These are phyloP conservation scores for Teratosphaeria nubilosa DNA, from an alignment of 2,329 filamentous ascomycete genomes.

Conservation along the genomic window DNA sequence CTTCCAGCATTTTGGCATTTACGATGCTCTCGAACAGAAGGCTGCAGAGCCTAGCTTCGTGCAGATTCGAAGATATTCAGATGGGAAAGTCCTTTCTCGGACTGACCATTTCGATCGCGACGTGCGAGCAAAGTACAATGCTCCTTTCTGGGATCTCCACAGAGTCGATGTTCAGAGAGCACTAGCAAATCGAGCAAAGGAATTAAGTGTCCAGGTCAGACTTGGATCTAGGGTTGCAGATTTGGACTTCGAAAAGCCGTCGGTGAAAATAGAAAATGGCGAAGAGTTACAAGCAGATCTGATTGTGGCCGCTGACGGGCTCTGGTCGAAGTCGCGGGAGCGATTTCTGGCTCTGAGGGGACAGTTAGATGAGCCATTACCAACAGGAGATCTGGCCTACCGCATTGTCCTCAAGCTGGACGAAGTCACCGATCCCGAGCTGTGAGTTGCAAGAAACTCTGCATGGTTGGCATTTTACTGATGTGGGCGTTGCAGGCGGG, in stretches of 20 bases:
- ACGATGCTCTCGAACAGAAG: slow-evolving; percentile 30
- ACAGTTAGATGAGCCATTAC: slow-evolving; percentile 37
- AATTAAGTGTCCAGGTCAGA: slow-evolving; percentile 43
- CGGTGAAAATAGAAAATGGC: slow-evolving; percentile 33
- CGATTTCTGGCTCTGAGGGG: slow-evolving; percentile 35
- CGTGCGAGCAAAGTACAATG: slow-evolving; percentile 44
- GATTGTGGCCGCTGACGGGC: slow-evolving; percentile 53
- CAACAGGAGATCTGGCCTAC: slow-evolving; percentile 57
- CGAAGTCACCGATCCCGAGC: slow-evolving; percentile 41
- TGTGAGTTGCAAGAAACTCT: slow-evolving; percentile 24
- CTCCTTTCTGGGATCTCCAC: slow-evolving; percentile 52
- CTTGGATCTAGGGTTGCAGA: slow-evolving; percentile 39
- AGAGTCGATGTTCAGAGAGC: slow-evolving; percentile 51
- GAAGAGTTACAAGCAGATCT: slow-evolving; percentile 41
- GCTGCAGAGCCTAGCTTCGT: slow-evolving; percentile 39
- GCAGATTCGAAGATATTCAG: slow-evolving; percentile 44
- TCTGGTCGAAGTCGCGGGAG: slow-evolving; percentile 51
- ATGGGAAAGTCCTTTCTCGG: slow-evolving; percentile 37
- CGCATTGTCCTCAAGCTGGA: slow-evolving; percentile 47
- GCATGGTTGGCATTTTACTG: neutral
- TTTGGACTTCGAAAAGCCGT: slow-evolving; percentile 40
- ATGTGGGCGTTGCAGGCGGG: slow-evolving; percentile 4
- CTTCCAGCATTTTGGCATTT: slow-evolving; percentile 42
- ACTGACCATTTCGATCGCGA: slow-evolving; percentile 44
- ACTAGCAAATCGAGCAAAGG: slow-evolving; percentile 41